These are phyloP conservation scores for Globomyces pollinis-pini DNA, from an alignment of 192 early-diverging fungal species.

Conservation along the genomic window DNA sequence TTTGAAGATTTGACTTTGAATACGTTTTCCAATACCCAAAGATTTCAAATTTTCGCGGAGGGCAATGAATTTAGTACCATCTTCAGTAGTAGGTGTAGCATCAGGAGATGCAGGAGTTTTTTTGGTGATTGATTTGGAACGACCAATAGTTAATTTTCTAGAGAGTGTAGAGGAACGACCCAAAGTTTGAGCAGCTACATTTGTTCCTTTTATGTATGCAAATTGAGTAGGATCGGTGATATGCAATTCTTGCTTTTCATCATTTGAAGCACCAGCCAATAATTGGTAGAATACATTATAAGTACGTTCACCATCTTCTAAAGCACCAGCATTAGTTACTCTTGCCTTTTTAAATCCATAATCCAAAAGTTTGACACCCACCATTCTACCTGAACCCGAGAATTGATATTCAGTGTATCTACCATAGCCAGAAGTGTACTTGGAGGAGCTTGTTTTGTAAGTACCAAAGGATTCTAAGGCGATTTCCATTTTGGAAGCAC, in stretches of 20 bases:
- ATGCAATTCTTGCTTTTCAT: conserved; percentile 53
- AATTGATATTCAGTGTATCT: conserved; percentile 89
- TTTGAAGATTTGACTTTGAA: conserved; percentile 73
- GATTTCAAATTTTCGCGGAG: conserved; percentile 76
- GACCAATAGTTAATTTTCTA: conserved; percentile 18
- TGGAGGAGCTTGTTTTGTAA: conserved; percentile 54
- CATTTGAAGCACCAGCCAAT: conserved; percentile 70
- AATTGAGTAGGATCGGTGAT: conserved; percentile 49
- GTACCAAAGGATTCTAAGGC: conserved; percentile 75
- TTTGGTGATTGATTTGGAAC: conserved; percentile 14
- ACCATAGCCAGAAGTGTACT: conserved; percentile 64
- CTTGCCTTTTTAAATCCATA: conserved; percentile 85
- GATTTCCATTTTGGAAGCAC: conserved; percentile 61
- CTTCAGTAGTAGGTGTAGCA: conserved; percentile 31
- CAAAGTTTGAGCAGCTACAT: conserved; percentile 1
- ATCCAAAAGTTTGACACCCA: conserved; percentile 71
- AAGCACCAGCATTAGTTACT: conserved; percentile 42
- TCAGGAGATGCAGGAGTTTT: conserved; percentile 7
- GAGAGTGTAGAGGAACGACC: conserved; percentile 9
- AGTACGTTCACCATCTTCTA: conserved; percentile 62
- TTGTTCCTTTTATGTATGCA: conserved; percentile 28
- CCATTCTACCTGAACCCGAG: conserved; percentile 70
- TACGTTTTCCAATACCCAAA: conserved; percentile 53
- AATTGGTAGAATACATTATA: conserved; percentile 97
- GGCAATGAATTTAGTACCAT: conserved; percentile 55